Evolutionary conservation across 179 eudicot genomes (phyloP).

Genomic region (Camellia oleifera): DNA sequence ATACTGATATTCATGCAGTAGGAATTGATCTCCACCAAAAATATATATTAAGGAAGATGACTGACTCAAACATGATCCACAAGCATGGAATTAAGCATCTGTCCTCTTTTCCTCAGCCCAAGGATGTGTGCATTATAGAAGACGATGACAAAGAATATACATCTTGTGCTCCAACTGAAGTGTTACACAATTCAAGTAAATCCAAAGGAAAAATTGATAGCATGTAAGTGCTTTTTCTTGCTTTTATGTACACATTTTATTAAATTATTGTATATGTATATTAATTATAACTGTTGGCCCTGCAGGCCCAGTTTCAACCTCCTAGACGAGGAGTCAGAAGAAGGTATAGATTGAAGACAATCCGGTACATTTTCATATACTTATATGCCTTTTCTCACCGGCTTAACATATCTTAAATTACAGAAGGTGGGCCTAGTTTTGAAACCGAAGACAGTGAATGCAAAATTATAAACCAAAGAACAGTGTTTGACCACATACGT

Average conservation of each 20-base stretch:
- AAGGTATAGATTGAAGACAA: constrained; percentile 39
- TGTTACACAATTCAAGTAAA: constrained; percentile 32
- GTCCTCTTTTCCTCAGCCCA: constrained; percentile 33
- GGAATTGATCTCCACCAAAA: constrained; percentile 83
- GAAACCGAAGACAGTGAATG: constrained; percentile 44
- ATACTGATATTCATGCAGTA: constrained; percentile 48
- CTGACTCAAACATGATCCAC: constrained; percentile 29
- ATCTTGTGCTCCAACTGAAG: constrained; percentile 28
- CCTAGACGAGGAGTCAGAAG: constrained; percentile 64
- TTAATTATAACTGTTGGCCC: too few species aligned
- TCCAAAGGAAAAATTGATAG: constrained; percentile 24
- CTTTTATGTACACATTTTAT: not conserved
- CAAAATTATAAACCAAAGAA: constrained; percentile 42
- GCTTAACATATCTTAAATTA: constrained; percentile 7
- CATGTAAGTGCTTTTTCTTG: constrained; percentile 41
- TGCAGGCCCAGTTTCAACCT: constrained; percentile 91
- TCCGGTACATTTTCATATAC: constrained; percentile 7
- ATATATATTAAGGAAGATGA: constrained; percentile 35
- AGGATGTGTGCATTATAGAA: constrained; percentile 37
- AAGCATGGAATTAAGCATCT: constrained; percentile 40
- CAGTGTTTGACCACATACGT: constrained; percentile 66
- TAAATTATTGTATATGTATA: not conserved
- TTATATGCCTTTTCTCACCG: constrained; percentile 18
- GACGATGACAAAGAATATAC: constrained; percentile 35
- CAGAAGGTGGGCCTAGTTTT: constrained; percentile 32